Evolutionary conservation across 2,329 filamentous ascomycete genomes (phyloP), one percentile per base, ranked within the genome.

Genomic region (Cercospora beticola): DNA sequence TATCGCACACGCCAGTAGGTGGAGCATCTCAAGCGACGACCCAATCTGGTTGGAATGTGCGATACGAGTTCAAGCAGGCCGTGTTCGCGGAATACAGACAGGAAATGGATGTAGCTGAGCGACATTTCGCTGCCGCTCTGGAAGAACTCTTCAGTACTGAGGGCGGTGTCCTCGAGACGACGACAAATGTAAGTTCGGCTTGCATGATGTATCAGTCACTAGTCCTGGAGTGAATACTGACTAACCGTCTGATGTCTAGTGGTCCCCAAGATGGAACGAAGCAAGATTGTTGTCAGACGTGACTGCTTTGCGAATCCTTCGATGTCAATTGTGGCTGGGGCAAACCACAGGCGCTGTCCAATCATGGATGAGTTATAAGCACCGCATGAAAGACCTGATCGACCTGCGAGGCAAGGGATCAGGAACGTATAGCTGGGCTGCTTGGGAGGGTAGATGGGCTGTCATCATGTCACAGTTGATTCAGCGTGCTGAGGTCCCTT

Each of bases 61-160:
- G 94, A 16, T 97, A 97, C 79, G 94, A 99, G 76, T 93, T 97
- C 82, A 99, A 99, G 78, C 86, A 94, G 18, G 94, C 90, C 6
- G 85, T 97, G 0, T 92, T 98, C 76, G 92, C 94, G 30, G 94
- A 98, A 77, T 97, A 97, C 73, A 88, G 95, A 8, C 92, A 96
- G 77, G 95, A 98, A 78, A 92, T 94, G 86, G 94, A 97, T 76
- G 89, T 88, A 23, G 93, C 95, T 0, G 85, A 92, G 75, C 88
- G 93, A 54, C 93, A 92, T 64, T 97, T 94, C 74, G 92, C 95
- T 76, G 90, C 90, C 78, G 93, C 93, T 4, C 94, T 98, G 73
- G 93, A 97, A 63, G 88, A 88, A 23, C 81, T 99, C 10, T 87
- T 98, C 71, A 90, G 91, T 18, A 84, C 90, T 30, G 94, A 97